Base-by-base conservation (phyloP, 179 eudicot species). In the Beta macrorhiza region DNA sequence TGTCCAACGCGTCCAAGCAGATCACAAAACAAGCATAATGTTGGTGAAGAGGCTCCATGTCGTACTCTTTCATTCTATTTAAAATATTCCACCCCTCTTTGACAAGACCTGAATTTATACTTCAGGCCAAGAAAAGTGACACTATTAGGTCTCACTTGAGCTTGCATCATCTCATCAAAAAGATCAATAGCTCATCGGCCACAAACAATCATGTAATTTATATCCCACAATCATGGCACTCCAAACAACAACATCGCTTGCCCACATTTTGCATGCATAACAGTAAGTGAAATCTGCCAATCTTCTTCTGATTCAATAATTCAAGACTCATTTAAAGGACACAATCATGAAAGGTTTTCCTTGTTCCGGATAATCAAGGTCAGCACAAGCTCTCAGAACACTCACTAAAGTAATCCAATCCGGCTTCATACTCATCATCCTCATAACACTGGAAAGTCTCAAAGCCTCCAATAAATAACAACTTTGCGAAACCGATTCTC, bases 141-240 rank as follows among this genome's bases (percentile, higher is more conserved):
- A 78, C 88, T 90, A 85, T 92, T 93, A 55, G 98, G 93, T 58
- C n/a, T 65, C 76, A 89, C 84, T 32, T 84, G 84, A 78, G 87
- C 82, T 63, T 49, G 81, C 72, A 81, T 81, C 97, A 92, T 92
- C 78, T 53, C 79, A 64, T 82, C 29, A 73, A 85, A 93, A 79
- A 93, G 90, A 74, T 87, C 86, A 47, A 92, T 90, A 32, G 98
- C 96, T 85, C 92, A 91, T 78, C 64, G 64, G 14, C 93, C 93
- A 44, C 42, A 78, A 61, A 44, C 42, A 78, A 61, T 94, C 98
- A 63, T 93, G 92, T 69, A 93, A 69, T 64, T 89, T 96, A 80
- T 90, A 91, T 70, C 96, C 94, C 69, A 90, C 85, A 49, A 93
- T 91, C 96, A 93, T 92, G 55, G 96, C 89, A 85, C 91, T 91